These are phyloP conservation scores for Cylindrodendrum hubeiense DNA, from an alignment of 2,329 filamentous ascomycete genomes.

Conservation along the genomic window DNA sequence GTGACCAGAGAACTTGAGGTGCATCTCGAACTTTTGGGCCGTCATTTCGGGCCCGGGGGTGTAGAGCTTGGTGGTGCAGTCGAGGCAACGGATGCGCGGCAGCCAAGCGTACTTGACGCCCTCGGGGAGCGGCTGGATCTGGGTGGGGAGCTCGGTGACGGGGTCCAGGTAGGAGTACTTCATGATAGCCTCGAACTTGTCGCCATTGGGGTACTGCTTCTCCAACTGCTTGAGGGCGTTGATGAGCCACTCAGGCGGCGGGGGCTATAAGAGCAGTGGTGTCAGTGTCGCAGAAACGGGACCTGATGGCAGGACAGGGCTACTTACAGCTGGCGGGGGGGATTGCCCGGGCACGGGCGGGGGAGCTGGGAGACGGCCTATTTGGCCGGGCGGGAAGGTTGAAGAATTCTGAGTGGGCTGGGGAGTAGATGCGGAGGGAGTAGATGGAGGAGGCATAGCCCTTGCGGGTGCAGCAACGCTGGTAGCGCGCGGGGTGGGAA, in stretches of 20 bases:
- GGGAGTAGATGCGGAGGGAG: slow-evolving; percentile 52
- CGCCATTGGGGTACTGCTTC: slow-evolving; percentile 77
- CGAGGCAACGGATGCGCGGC: slow-evolving; percentile 89
- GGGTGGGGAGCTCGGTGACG: slow-evolving; percentile 74
- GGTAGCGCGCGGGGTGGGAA: slow-evolving; percentile 47
- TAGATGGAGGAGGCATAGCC: slow-evolving; percentile 53
- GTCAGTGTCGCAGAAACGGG: slow-evolving; percentile 29
- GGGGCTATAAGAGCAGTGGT: slow-evolving; percentile 68
- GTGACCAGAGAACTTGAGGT: slow-evolving; percentile 88
- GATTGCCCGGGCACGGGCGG: slow-evolving; percentile 70
- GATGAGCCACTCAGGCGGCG: slow-evolving; percentile 87
- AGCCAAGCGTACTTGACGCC: slow-evolving; percentile 85
- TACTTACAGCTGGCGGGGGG: slow-evolving; percentile 71
- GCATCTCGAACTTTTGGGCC: slow-evolving; percentile 91
- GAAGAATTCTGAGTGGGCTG: slow-evolving; percentile 50
- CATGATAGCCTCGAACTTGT: slow-evolving; percentile 92
- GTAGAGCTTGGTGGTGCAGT: slow-evolving; percentile 95
- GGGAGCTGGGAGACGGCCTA: slow-evolving; percentile 77
- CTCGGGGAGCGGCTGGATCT: slow-evolving; percentile 67
- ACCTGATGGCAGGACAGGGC: not conserved
- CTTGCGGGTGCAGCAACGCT: slow-evolving; percentile 47
- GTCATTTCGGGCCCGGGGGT: slow-evolving; percentile 88
- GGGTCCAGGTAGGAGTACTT: slow-evolving; percentile 86
- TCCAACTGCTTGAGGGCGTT: slow-evolving; percentile 78
- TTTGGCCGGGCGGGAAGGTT: slow-evolving; percentile 63